Evolutionary conservation across 2,329 filamentous ascomycete genomes (phyloP).

Genomic region (Colletotrichum destructivum): DNA sequence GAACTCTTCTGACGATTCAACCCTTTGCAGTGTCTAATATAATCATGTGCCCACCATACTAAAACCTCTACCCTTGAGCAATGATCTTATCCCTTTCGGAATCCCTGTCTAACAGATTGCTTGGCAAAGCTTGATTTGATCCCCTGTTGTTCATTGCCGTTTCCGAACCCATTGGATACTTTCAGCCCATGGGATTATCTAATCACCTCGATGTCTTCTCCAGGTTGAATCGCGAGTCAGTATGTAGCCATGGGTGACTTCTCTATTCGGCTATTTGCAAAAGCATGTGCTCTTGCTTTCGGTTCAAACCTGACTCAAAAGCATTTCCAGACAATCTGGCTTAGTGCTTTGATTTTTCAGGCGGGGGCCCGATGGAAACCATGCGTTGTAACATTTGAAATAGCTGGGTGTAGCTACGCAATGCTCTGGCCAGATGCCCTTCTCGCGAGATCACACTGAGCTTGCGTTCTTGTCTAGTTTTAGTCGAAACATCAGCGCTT

Average conservation of each 20-base stretch:
- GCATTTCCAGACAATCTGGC: neutral
- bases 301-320: neutral
- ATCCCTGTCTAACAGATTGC: slow-evolving; percentile 23
- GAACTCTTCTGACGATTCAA: neutral
- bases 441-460: neutral
- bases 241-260: neutral
- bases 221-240: neutral
- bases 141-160: neutral
- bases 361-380: neutral
- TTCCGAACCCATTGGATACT: neutral
- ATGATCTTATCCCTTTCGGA: neutral
- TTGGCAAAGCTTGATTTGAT: slow-evolving; percentile 33
- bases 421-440: neutral
- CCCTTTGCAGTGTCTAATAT: neutral
- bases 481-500: neutral
- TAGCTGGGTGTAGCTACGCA: neutral
- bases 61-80: neutral
- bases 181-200: neutral
- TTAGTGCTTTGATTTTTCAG: neutral
- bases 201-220: neutral
- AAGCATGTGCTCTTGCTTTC: neutral
- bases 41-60: neutral
- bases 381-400: neutral
- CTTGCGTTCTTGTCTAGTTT: neutral
- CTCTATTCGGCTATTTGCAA: neutral